phyloP scores from a whole-genome alignment of 2,329 filamentous ascomycete species.

The Hypoxylon sp. region DNA sequence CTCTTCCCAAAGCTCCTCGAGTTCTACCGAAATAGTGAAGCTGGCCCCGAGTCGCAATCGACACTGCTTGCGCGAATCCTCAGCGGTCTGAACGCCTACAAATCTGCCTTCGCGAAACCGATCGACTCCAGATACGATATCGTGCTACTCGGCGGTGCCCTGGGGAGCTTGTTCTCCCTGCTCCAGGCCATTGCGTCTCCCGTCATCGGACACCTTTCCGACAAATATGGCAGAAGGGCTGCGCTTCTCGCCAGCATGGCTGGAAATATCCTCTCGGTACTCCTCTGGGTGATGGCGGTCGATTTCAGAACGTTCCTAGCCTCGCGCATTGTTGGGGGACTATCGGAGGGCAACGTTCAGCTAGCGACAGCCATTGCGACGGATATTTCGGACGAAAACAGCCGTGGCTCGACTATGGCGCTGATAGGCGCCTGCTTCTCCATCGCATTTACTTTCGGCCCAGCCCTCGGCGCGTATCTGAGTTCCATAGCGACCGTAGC shows the following conservation, averaged over 20 bases:
- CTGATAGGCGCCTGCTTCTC: conserved; percentile 97
- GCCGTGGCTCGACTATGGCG: conserved; percentile 92
- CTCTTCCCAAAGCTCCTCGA: conserved; percentile 95
- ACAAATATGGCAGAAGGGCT: conserved; percentile 86
- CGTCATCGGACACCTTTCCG: conserved; percentile 88
- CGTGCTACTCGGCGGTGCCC: conserved; percentile 90
- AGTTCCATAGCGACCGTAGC: conserved; percentile 82
- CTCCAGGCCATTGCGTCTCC: conserved; percentile 94
- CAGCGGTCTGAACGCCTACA: conserved; percentile 90
- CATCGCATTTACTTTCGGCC: conserved; percentile 96
- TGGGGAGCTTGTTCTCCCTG: conserved; percentile 91
- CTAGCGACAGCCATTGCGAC: conserved; percentile 96
- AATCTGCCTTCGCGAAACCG: conserved; percentile 88
- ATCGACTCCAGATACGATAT: conserved; percentile 98
- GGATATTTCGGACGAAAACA: conserved; percentile 89
- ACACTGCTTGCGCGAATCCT: conserved; percentile 82
- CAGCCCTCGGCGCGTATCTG: conserved; percentile 88
- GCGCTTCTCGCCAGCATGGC: conserved; percentile 92
- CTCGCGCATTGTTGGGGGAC: conserved; percentile 89
- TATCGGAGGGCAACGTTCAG: conserved; percentile 98
- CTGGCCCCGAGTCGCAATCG: conserved; percentile 59
- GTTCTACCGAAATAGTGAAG: conserved; percentile 92
- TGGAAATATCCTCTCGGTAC: conserved; percentile 92
- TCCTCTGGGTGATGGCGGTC: conserved; percentile 92
- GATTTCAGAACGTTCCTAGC: conserved; percentile 97